Percentiles rank a stretch among this genome's conserved stretches.
phyloP scores from a whole-genome alignment of 768 basidiomycete species.

The Pseudohyphozyma bogoriensis region DNA sequence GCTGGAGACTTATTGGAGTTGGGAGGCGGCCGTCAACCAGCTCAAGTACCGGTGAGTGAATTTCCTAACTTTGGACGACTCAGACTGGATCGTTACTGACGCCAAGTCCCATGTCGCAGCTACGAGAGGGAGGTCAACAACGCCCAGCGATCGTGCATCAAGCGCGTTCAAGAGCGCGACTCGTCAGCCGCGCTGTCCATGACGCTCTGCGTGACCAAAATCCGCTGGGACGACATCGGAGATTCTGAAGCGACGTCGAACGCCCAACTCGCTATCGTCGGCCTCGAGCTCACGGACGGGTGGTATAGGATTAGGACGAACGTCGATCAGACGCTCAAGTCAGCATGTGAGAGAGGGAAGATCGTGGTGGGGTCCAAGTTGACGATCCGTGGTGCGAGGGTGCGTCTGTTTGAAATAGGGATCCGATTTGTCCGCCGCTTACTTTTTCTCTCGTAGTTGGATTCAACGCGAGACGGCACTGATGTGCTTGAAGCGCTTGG shows the following conservation, averaged over 20 bases:
- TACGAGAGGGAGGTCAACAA: slow-evolving; percentile 78
- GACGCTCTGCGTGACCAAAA: slow-evolving; percentile 70
- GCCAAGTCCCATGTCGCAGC: too few species aligned
- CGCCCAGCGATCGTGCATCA: slow-evolving; percentile 68
- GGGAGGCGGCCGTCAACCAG: slow-evolving; percentile 69
- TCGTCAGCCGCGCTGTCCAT: slow-evolving; percentile 66
- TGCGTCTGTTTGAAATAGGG: slow-evolving; percentile 40
- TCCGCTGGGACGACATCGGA: slow-evolving; percentile 47
- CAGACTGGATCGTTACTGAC: too few species aligned
- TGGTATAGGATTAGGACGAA: slow-evolving; percentile 82
- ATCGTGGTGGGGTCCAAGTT: slow-evolving; percentile 75
- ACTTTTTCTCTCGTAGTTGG: slow-evolving; percentile 46
- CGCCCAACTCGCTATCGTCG: slow-evolving; percentile 46
- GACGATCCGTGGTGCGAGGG: slow-evolving; percentile 65
- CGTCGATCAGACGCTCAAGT: slow-evolving; percentile 60
- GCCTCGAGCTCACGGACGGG: slow-evolving; percentile 86
- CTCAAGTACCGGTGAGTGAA: slow-evolving; percentile 64
- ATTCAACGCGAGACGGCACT: slow-evolving; percentile 60
- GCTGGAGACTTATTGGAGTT: slow-evolving; percentile 61
- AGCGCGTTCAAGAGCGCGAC: slow-evolving; percentile 73
- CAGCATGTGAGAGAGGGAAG: slow-evolving; percentile 56
- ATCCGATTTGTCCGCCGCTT: too few species aligned
- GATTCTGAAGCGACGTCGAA: slow-evolving; percentile 35
- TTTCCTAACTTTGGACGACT: too few species aligned
- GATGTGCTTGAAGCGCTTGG: slow-evolving; percentile 75